Conservation (phyloP, 116 monocot genomes). For the Thalassia testudinum region DNA sequence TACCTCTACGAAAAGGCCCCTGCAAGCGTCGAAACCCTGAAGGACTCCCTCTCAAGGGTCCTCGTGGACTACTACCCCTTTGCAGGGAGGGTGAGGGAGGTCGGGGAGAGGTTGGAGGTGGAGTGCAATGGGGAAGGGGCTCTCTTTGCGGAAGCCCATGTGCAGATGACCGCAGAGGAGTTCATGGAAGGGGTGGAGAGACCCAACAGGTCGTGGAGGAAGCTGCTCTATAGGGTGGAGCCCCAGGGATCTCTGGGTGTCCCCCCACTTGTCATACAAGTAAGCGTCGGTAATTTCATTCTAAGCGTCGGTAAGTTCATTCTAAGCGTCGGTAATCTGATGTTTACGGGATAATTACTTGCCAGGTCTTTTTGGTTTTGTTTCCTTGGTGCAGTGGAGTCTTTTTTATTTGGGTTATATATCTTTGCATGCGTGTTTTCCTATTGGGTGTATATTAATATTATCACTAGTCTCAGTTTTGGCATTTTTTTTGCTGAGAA, state of each 20-base stretch:
- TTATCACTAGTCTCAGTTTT: too few relatives aligned
- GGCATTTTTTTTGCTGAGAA: too few relatives aligned
- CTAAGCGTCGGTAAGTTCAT: too few relatives aligned
- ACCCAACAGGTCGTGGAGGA: conserved; percentile 83
- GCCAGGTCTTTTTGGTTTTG: too few relatives aligned
- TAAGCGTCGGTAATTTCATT: too few relatives aligned
- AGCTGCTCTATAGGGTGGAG: conserved; percentile 56
- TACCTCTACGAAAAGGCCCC: conserved; percentile 29
- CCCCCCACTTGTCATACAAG: conserved; percentile 79
- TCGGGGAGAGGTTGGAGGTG: conserved; percentile 43
- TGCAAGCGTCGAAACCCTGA: conserved; percentile 19
- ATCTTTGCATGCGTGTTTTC: too few relatives aligned
- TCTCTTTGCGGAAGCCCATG: conserved; percentile 43
- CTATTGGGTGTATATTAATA: too few relatives aligned
- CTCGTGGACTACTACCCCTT: conserved; percentile 75
- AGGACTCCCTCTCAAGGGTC: conserved; percentile 33
- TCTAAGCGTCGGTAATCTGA: too few relatives aligned
- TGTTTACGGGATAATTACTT: too few relatives aligned
- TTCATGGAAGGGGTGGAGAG: conserved; percentile 30
- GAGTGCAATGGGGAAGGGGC: conserved; percentile 85
- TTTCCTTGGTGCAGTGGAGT: too few relatives aligned
- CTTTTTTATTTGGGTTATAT: too few relatives aligned
- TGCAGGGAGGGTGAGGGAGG: conserved; percentile 51
- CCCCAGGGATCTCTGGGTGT: conserved; percentile 34
- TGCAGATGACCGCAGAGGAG: conserved; percentile 35